A percentile compares a stretch with the other conserved stretches of the same genome.
phyloP scores from a whole-genome alignment of 305 asterid genomes.

The Petunia hybrid region DNA sequence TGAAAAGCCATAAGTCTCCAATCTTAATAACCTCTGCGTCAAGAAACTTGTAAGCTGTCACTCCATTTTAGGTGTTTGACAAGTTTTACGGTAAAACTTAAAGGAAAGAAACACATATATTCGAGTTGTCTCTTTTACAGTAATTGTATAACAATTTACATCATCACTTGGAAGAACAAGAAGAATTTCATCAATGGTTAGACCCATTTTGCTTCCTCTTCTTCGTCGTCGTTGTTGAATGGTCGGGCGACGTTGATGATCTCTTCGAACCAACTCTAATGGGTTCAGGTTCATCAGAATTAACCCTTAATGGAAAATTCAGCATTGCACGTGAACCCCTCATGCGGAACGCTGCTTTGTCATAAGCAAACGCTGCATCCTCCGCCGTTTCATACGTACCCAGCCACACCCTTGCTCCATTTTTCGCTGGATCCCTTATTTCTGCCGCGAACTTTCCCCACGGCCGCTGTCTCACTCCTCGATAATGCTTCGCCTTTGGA shows the following conservation, averaged over 20 bases:
- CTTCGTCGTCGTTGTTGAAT: slow-evolving; percentile 40
- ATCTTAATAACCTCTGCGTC: background rate
- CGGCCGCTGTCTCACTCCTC: slow-evolving; percentile 75
- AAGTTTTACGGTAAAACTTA: background rate
- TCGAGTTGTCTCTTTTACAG: background rate
- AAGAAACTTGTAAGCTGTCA: background rate
- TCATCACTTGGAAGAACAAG: too few relatives aligned
- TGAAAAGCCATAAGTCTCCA: background rate
- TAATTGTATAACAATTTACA: too few relatives aligned
- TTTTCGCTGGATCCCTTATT: slow-evolving; percentile 72
- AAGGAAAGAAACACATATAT: background rate
- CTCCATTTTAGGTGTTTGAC: background rate
- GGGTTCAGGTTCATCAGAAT: slow-evolving; percentile 75
- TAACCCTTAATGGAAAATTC: slow-evolving; percentile 65
- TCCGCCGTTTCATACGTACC: slow-evolving; percentile 76
- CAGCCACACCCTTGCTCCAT: slow-evolving; percentile 74
- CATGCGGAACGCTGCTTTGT: slow-evolving; percentile 66
- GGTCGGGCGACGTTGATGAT: slow-evolving; percentile 36
- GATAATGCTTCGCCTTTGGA: slow-evolving; percentile 41
- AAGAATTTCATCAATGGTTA: background rate
- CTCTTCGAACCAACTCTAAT: slow-evolving; percentile 57
- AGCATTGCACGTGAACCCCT: slow-evolving; percentile 74
- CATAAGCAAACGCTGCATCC: slow-evolving; percentile 79
- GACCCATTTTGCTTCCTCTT: slow-evolving; percentile 17
- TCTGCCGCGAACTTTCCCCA: slow-evolving; percentile 83